These are phyloP conservation scores for Ulota crispa DNA, from an alignment of 225 moss, liverwort and hornwort genomes.

Conservation along the genomic window DNA sequence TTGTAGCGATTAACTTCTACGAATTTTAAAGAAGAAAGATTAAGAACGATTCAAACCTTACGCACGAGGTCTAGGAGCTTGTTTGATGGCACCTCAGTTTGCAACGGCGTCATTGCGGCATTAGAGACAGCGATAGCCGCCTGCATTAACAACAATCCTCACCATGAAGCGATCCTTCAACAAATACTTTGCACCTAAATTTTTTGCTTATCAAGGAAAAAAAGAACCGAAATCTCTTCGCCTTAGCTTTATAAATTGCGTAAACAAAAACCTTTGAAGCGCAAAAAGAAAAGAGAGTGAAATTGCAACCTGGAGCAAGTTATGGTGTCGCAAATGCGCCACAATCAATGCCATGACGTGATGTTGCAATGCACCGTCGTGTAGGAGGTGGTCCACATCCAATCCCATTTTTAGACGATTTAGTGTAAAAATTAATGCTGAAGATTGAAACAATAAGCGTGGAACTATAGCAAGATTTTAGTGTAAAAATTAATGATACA, in stretches of 20 bases:
- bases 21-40: neutral
- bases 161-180: neutral
- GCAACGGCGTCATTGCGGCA: constrained; percentile 76
- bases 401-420: constrained; percentile 9
- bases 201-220: neutral
- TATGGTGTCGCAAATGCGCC: constrained; percentile 76
- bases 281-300: neutral
- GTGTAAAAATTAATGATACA: neutral
- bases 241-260: neutral
- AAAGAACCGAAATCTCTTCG: neutral
- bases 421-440: neutral
- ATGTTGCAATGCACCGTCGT: constrained; percentile 76
- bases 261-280: neutral
- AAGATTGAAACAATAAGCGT: neutral
- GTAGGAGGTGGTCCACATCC: constrained; percentile 45
- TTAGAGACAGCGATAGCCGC: constrained; percentile 70
- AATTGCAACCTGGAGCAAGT: constrained; percentile 58
- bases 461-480: neutral
- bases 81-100: constrained; percentile 67
- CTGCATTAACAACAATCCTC: constrained; percentile 20
- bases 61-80: constrained; percentile 83
- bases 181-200: neutral
- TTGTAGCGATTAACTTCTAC: neutral
- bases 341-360: constrained; percentile 94
- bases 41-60: constrained; percentile 43